Percentiles rank a stretch among this genome's conserved stretches.
These are phyloP conservation scores for Crucihimalaya himalaica DNA, from an alignment of 345 rosid species.

Conservation along the genomic window DNA sequence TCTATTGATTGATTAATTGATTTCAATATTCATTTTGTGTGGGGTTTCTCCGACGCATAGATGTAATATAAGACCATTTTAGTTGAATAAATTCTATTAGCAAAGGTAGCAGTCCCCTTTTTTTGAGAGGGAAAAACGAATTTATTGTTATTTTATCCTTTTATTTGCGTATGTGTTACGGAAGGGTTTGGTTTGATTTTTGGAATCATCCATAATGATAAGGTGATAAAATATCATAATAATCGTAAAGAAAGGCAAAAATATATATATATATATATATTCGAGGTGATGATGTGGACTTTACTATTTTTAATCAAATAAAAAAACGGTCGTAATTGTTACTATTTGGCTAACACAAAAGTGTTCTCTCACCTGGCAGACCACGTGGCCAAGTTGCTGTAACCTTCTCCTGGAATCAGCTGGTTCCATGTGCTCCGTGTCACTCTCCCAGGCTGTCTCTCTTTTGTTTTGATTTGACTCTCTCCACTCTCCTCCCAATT, in stretches of 20 bases:
- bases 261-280: too few species aligned
- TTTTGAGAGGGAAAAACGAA: neutral
- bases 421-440: conserved; percentile 43
- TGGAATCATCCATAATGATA: conserved; percentile 19
- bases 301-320: neutral
- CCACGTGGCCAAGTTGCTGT: conserved; percentile 42
- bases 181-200: conserved; percentile 15
- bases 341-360: neutral
- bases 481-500: conserved; percentile 10
- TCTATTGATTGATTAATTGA: neutral
- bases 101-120: conserved; percentile 2
- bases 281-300: neutral
- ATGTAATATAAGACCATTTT: neutral
- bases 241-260: neutral
- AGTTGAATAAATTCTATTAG: neutral
- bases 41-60: neutral
- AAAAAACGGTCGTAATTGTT: neutral
- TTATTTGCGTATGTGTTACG: conserved; percentile 22
- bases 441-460: conserved; percentile 36
- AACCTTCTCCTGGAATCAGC: conserved; percentile 40
- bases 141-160: neutral
- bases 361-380: conserved; percentile 6
- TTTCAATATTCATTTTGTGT: neutral
- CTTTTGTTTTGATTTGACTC: conserved; percentile 1
- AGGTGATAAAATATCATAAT: neutral